Conservation (phyloP, 1,284 basidiomycete species). For the Cutaneotrichosporon sp. region DNA sequence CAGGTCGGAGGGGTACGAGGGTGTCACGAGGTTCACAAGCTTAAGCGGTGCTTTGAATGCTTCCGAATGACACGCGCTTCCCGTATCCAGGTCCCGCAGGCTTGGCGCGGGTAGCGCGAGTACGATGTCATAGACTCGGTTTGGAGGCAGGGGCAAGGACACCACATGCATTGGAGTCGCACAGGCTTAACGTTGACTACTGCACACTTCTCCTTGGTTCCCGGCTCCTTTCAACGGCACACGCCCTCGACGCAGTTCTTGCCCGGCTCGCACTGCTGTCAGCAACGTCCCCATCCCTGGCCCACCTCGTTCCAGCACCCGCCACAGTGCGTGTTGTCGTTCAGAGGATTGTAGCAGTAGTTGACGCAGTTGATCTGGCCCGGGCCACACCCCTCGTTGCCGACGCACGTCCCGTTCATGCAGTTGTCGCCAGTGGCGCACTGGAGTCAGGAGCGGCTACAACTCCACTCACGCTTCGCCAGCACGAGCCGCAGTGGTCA, state of each 20-base stretch:
- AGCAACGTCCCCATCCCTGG: not conserved
- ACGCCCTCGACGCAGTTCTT: not conserved
- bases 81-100: not conserved
- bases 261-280: not conserved
- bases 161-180: not conserved
- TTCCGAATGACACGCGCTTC: too few relatives aligned
- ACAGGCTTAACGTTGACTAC: not conserved
- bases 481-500: not conserved
- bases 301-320: not conserved
- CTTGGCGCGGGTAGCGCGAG: not conserved
- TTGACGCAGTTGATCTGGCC: not conserved
- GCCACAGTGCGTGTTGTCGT: not conserved
- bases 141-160: not conserved
- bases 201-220: not conserved
- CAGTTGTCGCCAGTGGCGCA: not conserved
- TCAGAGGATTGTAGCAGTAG: not conserved
- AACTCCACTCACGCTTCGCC: too few relatives aligned
- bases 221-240: not conserved
- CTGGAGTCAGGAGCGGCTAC: not conserved
- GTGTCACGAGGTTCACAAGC: conserved; percentile 3
- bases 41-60: not conserved
- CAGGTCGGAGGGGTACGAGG: too few relatives aligned
- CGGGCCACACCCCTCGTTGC: not conserved
- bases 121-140: not conserved
- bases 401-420: not conserved